These are phyloP conservation scores for Alternaria tenuissima DNA, from an alignment of 2,329 filamentous ascomycete genomes.

Conservation along the genomic window DNA sequence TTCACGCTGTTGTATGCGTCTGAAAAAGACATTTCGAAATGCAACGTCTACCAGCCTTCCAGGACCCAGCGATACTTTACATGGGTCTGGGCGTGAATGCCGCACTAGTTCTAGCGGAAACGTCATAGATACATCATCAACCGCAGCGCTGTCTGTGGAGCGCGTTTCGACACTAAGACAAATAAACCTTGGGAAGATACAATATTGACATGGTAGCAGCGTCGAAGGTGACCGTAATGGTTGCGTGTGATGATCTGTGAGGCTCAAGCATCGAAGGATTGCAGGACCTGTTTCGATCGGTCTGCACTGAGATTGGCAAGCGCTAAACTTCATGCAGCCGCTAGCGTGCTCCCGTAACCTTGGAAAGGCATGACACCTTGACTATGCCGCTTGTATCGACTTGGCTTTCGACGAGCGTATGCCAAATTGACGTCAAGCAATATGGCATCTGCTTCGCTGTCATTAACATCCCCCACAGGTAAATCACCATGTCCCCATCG, in stretches of 20 bases:
- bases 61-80: not conserved
- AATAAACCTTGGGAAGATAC: not conserved
- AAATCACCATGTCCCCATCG: constrained; percentile 1
- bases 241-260: not conserved
- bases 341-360: not conserved
- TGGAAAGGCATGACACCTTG: constrained; percentile 11
- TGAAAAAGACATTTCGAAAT: constrained; percentile 12
- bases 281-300: not conserved
- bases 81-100: not conserved
- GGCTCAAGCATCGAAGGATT: constrained; percentile 1
- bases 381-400: constrained; percentile 10
- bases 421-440: constrained; percentile 20
- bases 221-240: not conserved
- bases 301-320: not conserved
- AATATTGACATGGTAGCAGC: not conserved
- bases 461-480: not conserved
- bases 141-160: not conserved
- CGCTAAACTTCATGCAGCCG: not conserved
- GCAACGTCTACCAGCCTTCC: not conserved
- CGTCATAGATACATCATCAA: constrained; percentile 23
- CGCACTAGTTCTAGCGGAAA: constrained; percentile 4
- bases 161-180: not conserved
- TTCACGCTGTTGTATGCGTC: constrained; percentile 19
- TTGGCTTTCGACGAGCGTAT: not conserved
- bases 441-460: constrained; percentile 5